Base-by-base conservation (phyloP, 805 yeast genomes). In the Saccharomycodes ludwigii region DNA sequence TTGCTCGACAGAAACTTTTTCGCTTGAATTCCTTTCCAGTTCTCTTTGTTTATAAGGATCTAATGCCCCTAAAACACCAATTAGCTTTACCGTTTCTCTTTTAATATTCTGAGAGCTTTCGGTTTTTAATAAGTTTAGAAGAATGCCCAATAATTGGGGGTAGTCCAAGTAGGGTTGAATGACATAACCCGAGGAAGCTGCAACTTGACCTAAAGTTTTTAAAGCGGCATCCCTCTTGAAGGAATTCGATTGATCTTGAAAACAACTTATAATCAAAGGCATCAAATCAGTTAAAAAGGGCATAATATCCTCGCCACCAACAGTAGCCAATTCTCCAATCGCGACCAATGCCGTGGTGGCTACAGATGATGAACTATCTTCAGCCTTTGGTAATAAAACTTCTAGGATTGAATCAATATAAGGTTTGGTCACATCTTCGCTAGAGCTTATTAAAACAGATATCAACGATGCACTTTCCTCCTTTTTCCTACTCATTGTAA, bases 21-120 rank as follows among this genome's bases (percentile, higher is more conserved):
- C 50, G 28, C 68, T 73, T 1, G 78, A 68, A 2, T 65, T 66
- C 35, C 82, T 76, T 49, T 86, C 97, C 7, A 86, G 82, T 44
- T 84, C 95, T 34, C 95, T 73, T 43, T 85, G 93, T 48, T 83
- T 86, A 50, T 88, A 91, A 1, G 99, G 99, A 55, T 91, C 98
- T 29, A 91, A 61, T 0, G 98, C 98, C 40, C 99, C 99, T 25
- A 91, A 60, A 21, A 86, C 85, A 48, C 99, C 99, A 35, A 91
- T 61, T 16, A 91, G 57, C 40, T 88, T 68, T 1, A 91, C 94
- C 0, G 95, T 80, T 51, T 91, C 97, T 35, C 95, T 63, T 46
- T 91, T 72, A 6, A 83, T 75, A 4, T 69, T 59, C 3, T 77
- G 69, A 0, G 94, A 72, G 8, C 73, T 70, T 46, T 88, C 96